Conservation (phyloP, 2,329 filamentous ascomycete genomes). For the Calycina herbarum region DNA sequence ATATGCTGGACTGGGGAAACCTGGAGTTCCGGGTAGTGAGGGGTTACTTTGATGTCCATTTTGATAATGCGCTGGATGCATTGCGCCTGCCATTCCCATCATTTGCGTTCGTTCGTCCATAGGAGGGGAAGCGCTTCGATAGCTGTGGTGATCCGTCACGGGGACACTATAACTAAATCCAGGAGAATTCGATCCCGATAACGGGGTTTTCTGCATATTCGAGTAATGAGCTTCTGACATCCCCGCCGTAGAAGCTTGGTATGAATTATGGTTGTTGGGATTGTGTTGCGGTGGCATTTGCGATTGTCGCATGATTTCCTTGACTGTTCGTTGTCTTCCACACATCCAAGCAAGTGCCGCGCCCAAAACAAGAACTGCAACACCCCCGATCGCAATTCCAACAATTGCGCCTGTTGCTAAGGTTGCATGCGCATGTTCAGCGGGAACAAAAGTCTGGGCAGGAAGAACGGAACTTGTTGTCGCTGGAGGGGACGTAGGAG, state of each 20-base stretch:
- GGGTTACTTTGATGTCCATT: constrained; percentile 11
- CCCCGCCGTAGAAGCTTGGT: constrained; percentile 22
- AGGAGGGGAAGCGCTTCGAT: constrained; percentile 25
- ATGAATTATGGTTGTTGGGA: constrained; percentile 24
- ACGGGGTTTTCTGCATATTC: constrained; percentile 25
- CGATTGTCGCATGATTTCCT: constrained; percentile 19
- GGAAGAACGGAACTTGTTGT: constrained; percentile 5
- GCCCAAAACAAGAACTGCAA: constrained; percentile 43
- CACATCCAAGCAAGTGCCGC: constrained; percentile 50
- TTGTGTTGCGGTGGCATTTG: constrained; percentile 7
- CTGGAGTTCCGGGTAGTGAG: constrained; percentile 14
- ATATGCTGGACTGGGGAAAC: constrained; percentile 21
- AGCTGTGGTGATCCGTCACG: constrained; percentile 18
- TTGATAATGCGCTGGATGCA: constrained; percentile 8
- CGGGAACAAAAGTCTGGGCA: constrained; percentile 1
- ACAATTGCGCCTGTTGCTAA: constrained; percentile 53
- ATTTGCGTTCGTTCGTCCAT: constrained; percentile 23
- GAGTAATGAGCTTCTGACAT: constrained; percentile 29
- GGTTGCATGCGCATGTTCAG: constrained; percentile 8
- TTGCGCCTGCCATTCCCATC: constrained; percentile 20
- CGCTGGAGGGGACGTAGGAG: constrained; percentile 9
- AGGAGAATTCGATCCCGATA: constrained; percentile 7
- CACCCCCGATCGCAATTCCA: constrained; percentile 55
- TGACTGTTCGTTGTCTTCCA: constrained; percentile 37
- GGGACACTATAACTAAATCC: not conserved